Evolutionary conservation across 768 basidiomycete species (phyloP), one percentile per base, ranked within the genome.

Genomic region (Rubroboletus satanas): DNA sequence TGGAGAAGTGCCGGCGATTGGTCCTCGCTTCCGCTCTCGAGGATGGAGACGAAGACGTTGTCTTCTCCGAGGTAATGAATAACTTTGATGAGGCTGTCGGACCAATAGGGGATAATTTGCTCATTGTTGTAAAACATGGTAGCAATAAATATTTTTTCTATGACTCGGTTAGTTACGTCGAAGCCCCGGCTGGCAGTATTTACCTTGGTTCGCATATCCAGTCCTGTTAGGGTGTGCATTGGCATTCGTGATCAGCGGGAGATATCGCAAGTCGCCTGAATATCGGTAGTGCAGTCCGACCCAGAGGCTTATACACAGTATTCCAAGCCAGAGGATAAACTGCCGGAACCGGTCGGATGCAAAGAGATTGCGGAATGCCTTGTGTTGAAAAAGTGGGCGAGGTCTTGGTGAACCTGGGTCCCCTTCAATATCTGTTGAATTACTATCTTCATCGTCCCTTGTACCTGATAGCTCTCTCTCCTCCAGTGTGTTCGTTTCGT

Each of bases 121-220:
- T 71, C 62, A 38, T 76, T 76, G 47, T 78, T 67, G 63, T 65
- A 70, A 56, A 79, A 73, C 65, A 76, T 72, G 5, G 74, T 75
- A 0, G 48, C 59, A 12, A 65, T 54, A 38, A 61, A 65, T 8
- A 67, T 52, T 9, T 55, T 61, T 18, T 61, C 65, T 65, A 1
- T 9, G 31, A 1, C 14, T 4, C 11, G 1, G 5, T 60, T 1
- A 51, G 44, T 26, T 8, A 35, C 15, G 17, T 4, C 4, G 17
- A 15, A 23, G 2, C 7, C 2, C 26, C 1, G 26, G 21, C n/a
- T 11, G 35, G 7, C 18, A 1, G 17, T 8, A 26, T 10, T 46
- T 21, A 65, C 64, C 64, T 29, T 51, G 50, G 17, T 58, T 58
- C 4, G 9, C 56, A 9, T 64, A 58, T 18, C 64, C 65, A 9